Conservation (phyloP, 305 asterid genomes). For the Coffea humblotiana region DNA sequence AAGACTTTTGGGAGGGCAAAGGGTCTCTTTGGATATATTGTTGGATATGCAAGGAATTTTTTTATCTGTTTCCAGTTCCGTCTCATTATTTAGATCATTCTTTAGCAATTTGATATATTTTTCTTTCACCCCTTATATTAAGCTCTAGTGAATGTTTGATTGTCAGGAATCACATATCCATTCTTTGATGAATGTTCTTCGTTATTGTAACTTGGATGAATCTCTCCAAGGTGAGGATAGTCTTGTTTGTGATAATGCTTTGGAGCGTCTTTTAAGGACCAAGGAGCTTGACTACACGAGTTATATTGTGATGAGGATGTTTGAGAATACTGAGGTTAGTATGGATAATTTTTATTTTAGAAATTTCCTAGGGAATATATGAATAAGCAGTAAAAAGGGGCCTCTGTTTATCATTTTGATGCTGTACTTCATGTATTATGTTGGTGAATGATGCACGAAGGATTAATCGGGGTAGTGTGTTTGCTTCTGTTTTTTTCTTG, state of each 20-base stretch:
- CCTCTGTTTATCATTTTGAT: not conserved
- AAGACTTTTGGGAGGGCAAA: not conserved
- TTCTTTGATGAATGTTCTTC: conserved; percentile 96
- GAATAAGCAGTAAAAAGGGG: conserved; percentile 1
- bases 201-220: conserved; percentile 95
- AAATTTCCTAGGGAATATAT: not conserved
- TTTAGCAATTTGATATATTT: not conserved
- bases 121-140: not conserved
- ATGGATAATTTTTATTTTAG: conserved; percentile 16
- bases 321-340: conserved; percentile 92
- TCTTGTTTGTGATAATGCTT: conserved; percentile 75
- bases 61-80: not conserved
- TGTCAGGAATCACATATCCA: conserved; percentile 96
- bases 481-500: not conserved
- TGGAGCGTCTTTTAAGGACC: conserved; percentile 77
- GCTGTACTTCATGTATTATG: not conserved
- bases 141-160: conserved; percentile 18
- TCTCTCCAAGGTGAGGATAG: conserved; percentile 85
- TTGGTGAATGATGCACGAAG: not conserved
- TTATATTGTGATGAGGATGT: conserved; percentile 84
- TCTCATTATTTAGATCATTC: not conserved
- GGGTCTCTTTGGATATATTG: not conserved
- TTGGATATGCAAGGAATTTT: not conserved
- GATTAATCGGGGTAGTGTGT: not conserved
- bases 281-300: conserved; percentile 99